Base-by-base conservation (phyloP, 345 rosid genomes). In the Aquilaria sinensis region DNA sequence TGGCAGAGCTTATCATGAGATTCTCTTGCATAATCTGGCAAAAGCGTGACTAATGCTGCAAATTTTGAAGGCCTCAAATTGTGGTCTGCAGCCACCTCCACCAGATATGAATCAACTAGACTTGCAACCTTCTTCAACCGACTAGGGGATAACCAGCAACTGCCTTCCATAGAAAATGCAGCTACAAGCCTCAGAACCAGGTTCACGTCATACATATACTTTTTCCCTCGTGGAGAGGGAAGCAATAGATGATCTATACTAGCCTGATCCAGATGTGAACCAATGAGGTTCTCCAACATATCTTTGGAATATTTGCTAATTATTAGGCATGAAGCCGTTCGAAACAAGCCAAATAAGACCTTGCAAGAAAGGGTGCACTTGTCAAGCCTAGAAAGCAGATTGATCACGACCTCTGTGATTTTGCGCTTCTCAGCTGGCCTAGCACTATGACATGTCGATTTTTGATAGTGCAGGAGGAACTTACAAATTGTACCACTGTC, bases 51-150 rank as follows among this genome's bases (percentile, higher is more conserved):
- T 41, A 83, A 62, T 32, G 73, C 78, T 48, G 70, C 62, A 43
- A 83, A 86, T 63, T 62, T 74, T 23, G 64, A 45, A 32, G 80
- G 73, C n/a, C 57, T 70, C 45, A 86, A 63, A 29, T 54, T 51
- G 30, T 46, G 14, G 56, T 86, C 92, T 0, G 83, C 74, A 2
- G 88, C 84, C 31, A 79, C 86, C 71, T 86, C 92, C 34, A 46
- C 31, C 10, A 79, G 56, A 64, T 77, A 86, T 2, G 78, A 75
- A 50, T 81, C 92, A 30, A 81, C 51, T 71, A 86, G 63, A 23
- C 56, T 50, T 9, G 66, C 74, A 16, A 86, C 82, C 60, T 76
- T 79, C 54, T 68, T 75, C 61, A 65, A 57, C 59, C 58, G 67
- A 61, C 23, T 29, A 0, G 57, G 58, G 2, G 60, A 54, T 11